Percentiles rank a stretch among this genome's conserved stretches.
Conservation (phyloP, 495 filamentous ascomycete species). For the Penicillium robsamsonii region DNA sequence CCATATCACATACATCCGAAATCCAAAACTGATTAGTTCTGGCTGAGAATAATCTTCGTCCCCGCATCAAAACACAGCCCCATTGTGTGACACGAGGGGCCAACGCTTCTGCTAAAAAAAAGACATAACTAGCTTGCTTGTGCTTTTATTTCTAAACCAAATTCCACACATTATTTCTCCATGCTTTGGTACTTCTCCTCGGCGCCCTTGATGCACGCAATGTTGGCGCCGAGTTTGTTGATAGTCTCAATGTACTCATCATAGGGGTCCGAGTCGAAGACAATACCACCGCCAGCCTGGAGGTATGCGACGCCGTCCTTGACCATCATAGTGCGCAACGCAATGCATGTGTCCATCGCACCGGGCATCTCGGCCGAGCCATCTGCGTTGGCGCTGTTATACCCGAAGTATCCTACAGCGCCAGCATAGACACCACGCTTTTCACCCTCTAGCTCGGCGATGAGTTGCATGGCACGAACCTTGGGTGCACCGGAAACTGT, state of each 20-base stretch:
- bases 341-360: conserved; percentile 98
- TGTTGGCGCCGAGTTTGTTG: conserved; percentile 90
- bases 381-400: conserved; percentile 39
- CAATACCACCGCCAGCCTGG: conserved; percentile 95
- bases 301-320: conserved; percentile 91
- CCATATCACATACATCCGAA: background rate
- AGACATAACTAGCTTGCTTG: background rate
- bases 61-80: background rate
- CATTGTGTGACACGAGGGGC: background rate
- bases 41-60: background rate
- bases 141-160: background rate
- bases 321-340: conserved; percentile 91
- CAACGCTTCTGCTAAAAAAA: background rate
- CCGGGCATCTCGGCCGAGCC: conserved; percentile 57
- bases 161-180: conserved; percentile 27
- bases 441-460: conserved; percentile 89
- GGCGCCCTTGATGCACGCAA: conserved; percentile 79
- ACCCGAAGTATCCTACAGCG: conserved; percentile 80
- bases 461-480: conserved; percentile 93
- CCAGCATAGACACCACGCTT: conserved; percentile 95
- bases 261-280: conserved; percentile 90
- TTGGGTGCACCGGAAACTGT: conserved; percentile 95
- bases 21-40: background rate
- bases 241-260: conserved; percentile 97
- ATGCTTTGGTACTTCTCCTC: conserved; percentile 68